Base-by-base conservation (phyloP, 1,139 yeast species). In the Saccharomyces hybrid region DNA sequence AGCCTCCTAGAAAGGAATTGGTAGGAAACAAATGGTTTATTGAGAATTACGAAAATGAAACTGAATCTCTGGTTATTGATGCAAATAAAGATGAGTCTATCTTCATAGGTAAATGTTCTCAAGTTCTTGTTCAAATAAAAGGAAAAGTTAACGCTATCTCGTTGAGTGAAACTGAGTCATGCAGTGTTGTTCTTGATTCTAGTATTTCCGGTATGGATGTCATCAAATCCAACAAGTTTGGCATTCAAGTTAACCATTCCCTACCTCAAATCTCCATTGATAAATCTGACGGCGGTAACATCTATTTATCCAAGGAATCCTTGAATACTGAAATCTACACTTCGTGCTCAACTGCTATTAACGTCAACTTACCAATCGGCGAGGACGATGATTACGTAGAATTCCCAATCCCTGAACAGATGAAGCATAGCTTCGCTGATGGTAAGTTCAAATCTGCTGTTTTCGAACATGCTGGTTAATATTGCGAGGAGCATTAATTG, bases 81-180 rank as follows among this genome's bases (percentile, higher is more conserved):
- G 95, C 86, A 32, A 88, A 85, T 63, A 84, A 85, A 80, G 84
- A 85, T 62, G 98, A 95, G 68, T 87, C 96, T 32, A 84, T 95
- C 14, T 90, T 87, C 68, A 85, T 95, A 62, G 96, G 95, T 55
- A 84, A 85, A 64, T 88, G 96, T 73, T 67, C 69, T 46, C 85
- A 85, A 56, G 75, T 82, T 49, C 84, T 96, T 11, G 73, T 95
- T 56, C 95, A 88, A 69, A 76, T 95, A 67, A 85, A 83, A 71
- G 99, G 99, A 58, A 93, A 93, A 70, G 90, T 90, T 56, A 91
- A 90, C 65, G 95, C 96, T 0, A 81, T 95, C 54, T 82, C 96
- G 1, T 67, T 93, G 57, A 85, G 88, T 58, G 85, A 85, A 56
- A 84, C 95, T 66, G 75, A 75, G 46, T 83, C 82, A 59, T 78